Evolutionary conservation across 495 filamentous ascomycete species (phyloP), one percentile per base, ranked within the genome.

Genomic region (Amniculicola lignicola): DNA sequence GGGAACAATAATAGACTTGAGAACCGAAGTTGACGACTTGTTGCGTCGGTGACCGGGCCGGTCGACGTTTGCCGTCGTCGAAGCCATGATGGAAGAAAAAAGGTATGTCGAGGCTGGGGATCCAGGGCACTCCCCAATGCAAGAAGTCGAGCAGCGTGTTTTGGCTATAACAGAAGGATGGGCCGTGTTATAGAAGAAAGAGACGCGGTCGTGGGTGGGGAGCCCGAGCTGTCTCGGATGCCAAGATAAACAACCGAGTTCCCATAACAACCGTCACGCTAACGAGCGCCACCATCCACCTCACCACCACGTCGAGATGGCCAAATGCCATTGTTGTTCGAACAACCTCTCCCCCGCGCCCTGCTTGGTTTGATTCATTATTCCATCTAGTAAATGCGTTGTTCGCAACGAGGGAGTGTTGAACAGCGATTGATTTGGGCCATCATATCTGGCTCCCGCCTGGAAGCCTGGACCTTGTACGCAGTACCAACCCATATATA

Each of bases 1-100:
- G 56, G 72, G 73, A 36, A 75, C 74, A 47, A 83, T 81, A 61
- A 84, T 75, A 12, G 79, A 78, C 51, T 73, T 78, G 42, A 85
- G 65, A 23, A 83, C 76, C 35, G 64, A 57, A n/a, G n/a, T n/a
- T 14, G 76, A 78, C 5, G 81, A 82, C 67, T 79, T 83, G 59
- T 75, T 73, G 25, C 70, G 68, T 53, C 28, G 61, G 51, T 51
- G 67, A 21, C 62, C 62, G 14, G 19, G 51, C 3, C 46, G 37
- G 46, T 48, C 46, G 9, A 10, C 16, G 7, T 18, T 40, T 9
- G 37, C 10, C 29, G 29, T n/a, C 7, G 51, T 33, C 27, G 52
- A 9, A 39, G 55, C 47, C 55, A 59, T 59, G 24, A 37, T 10
- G 27, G 37, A 43, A 44, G 16, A 33, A 36, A 57, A 28, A 36